Base-by-base conservation (phyloP, 179 eudicot genomes). In the Nepenthes alata region DNA sequence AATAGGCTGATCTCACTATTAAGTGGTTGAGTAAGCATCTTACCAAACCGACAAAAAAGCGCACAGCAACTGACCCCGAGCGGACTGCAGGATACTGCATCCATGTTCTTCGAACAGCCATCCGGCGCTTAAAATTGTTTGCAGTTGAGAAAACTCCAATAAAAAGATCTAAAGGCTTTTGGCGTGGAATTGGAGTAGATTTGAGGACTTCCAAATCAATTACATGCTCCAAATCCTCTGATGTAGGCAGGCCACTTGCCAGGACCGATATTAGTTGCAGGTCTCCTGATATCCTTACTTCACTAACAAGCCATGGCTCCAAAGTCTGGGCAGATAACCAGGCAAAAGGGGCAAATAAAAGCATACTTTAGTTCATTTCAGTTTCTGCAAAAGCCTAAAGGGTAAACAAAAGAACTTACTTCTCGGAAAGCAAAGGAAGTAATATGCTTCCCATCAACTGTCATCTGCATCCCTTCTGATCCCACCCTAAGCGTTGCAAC, bases 31-130 rank as follows among this genome's bases (percentile, higher is more conserved):
- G 41, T 53, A 53, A n/a, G 58, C 63, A 37, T 25, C 97, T 86
- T 61, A 91, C 97, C 87, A 91, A 71, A 67, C 97, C 97, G 72
- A 91, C 97, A 75, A 91, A 91, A 75, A 91, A 91, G 52, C 95
- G 97, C 51, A 86, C 96, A 45, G 87, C 97, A 70, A 82, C 91
- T 50, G 81, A 72, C 59, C 96, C 97, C 1, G 91, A 84, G 13
- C 87, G 87, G 60, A 91, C 97, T 74, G 77, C 79, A 57, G 84
- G 75, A 73, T 84, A 91, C 68, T 91, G 97, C 96, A 91, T 91
- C 97, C 97, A 91, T 6, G 97, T 84, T 70, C 97, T 84, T 65
- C 97, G 78, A 67, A 88, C 89, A 60, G 97, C 97, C 97, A 91
- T 91, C 60, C 97, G 71, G 13, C 91, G 95, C 73, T 86, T 88